Percentiles rank a stretch among this genome's conserved stretches.
Conservation (phyloP, 2,329 filamentous ascomycete species). For the Paraphaeosphaeria minitans region DNA sequence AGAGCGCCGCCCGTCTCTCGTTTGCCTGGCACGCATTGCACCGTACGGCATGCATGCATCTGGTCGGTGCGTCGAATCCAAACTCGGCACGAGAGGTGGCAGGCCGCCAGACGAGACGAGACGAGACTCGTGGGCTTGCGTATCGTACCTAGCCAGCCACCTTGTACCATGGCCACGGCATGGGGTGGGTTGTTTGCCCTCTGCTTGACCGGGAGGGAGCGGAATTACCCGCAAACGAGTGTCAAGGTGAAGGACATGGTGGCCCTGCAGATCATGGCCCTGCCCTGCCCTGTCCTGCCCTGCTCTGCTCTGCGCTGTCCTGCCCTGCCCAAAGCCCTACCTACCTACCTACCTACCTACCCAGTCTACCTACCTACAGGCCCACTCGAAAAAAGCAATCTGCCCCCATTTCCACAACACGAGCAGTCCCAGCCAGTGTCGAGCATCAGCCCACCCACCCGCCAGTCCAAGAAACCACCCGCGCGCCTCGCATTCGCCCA, state of each 20-base stretch:
- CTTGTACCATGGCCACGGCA: neutral
- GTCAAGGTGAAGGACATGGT: neutral
- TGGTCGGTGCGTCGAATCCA: neutral
- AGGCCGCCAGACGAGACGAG: neutral
- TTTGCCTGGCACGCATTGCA: neutral
- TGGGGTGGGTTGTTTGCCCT: neutral
- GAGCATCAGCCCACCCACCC: neutral
- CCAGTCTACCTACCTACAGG: too few relatives aligned
- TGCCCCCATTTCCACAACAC: neutral
- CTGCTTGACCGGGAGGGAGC: neutral
- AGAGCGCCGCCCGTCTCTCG: neutral
- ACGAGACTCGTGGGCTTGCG: neutral
- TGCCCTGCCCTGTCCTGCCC: too few relatives aligned
- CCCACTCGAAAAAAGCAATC: constrained; percentile 2
- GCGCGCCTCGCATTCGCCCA: neutral
- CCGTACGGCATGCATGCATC: neutral
- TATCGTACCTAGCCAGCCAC: neutral
- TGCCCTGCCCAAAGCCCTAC: neutral
- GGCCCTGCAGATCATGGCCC: too few relatives aligned
- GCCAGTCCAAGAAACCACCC: neutral
- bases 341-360: too few relatives aligned
- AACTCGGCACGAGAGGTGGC: constrained; percentile 3
- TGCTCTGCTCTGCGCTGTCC: too few relatives aligned
- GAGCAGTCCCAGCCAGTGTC: neutral
- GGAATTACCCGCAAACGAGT: constrained; percentile 1